A percentile compares a stretch with the other conserved stretches of the same genome.
Conservation (phyloP, 805 yeast species). For the Candida broadrunensis region DNA sequence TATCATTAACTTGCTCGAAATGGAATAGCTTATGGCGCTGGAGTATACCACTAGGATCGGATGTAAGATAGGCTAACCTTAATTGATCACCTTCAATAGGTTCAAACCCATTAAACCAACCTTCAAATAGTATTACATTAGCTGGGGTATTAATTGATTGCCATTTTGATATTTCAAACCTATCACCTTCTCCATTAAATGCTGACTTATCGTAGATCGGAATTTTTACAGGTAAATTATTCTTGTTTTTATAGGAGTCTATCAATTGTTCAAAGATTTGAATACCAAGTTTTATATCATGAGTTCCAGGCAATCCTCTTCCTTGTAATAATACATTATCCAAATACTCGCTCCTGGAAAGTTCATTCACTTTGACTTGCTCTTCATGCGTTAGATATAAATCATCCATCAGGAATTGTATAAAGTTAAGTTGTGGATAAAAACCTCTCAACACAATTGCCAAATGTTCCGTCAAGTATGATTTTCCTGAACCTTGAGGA, state of each 20-base stretch:
- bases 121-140: constrained; percentile 79
- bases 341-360: constrained; percentile 16
- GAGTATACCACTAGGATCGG: constrained; percentile 15
- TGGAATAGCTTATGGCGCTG: constrained; percentile 23
- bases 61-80: constrained; percentile 14
- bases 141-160: constrained; percentile 28
- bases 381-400: constrained; percentile 67
- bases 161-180: constrained; percentile 46
- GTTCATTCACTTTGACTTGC: constrained; percentile 46
- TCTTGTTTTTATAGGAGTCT: constrained; percentile 2
- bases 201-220: constrained; percentile 82
- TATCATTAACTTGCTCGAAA: constrained; percentile 46
- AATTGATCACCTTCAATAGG: constrained; percentile 22
- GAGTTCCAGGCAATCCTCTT: constrained; percentile 93
- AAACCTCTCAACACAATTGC: constrained; percentile 23
- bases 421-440: constrained; percentile 36
- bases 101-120: constrained; percentile 87
- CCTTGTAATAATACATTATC: constrained; percentile 64
- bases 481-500: constrained; percentile 81
- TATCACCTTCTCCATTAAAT: constrained; percentile 75
- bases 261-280: constrained; percentile 33
- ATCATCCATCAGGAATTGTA: constrained; percentile 79
- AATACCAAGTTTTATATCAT: constrained; percentile 56
- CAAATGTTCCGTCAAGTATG: constrained; percentile 49
- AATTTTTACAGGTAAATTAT: constrained; percentile 15